These are phyloP conservation scores for Physaria fendleri DNA, from an alignment of 345 rosid species.

Conservation along the genomic window DNA sequence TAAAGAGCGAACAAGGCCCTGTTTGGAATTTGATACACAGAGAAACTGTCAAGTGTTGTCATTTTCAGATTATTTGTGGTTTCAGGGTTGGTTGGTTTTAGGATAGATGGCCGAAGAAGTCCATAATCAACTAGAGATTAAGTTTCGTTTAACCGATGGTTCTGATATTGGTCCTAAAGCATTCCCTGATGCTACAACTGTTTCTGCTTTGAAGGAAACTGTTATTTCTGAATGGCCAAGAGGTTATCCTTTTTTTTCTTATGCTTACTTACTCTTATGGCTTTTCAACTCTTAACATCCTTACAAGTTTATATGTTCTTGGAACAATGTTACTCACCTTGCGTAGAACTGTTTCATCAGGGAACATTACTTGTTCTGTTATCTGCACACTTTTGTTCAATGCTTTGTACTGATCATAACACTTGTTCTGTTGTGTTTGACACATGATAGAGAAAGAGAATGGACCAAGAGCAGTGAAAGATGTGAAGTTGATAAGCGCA, in stretches of 20 bases:
- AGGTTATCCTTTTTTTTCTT: conserved; percentile 46
- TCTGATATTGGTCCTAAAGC: conserved; percentile 90
- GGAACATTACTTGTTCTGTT: neutral
- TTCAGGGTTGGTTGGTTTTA: conserved; percentile 12
- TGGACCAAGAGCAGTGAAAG: conserved; percentile 84
- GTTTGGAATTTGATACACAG: conserved; percentile 16
- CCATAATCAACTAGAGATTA: conserved; percentile 83
- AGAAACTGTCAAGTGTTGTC: conserved; percentile 3
- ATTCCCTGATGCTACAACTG: conserved; percentile 81
- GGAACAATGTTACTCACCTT: neutral
- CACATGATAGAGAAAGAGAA: conserved; percentile 64
- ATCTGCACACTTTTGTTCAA: neutral
- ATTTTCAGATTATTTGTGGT: neutral
- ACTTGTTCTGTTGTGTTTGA: conserved; percentile 5
- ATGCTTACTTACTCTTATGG: neutral
- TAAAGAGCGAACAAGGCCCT: conserved; percentile 5
- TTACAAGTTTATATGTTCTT: neutral
- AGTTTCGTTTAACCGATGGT: conserved; percentile 86
- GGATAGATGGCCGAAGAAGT: conserved; percentile 63
- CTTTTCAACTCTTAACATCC: neutral
- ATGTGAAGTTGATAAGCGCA: conserved; percentile 85
- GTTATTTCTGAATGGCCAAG: conserved; percentile 93
- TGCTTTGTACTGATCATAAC: neutral
- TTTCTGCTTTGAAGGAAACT: conserved; percentile 83
- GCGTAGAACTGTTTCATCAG: neutral